These are phyloP conservation scores for Metschnikowia colocasiae DNA, from an alignment of 805 yeast genomes.

Conservation along the genomic window DNA sequence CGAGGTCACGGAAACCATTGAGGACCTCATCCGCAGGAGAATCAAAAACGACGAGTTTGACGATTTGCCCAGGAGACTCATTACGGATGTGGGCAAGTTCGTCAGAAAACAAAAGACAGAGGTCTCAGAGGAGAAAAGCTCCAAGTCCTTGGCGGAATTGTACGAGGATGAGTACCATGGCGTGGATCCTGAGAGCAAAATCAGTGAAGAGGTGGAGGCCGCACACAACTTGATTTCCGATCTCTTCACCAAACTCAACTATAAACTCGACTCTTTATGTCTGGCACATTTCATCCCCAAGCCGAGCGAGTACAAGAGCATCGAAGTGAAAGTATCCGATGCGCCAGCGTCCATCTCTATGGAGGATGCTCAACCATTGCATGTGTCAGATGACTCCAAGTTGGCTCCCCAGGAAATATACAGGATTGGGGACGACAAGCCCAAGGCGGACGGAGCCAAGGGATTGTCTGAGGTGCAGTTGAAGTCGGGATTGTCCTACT, in stretches of 20 bases:
- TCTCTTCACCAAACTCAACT: slow-evolving; percentile 57
- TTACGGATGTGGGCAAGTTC: slow-evolving; percentile 63
- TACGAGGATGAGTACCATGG: slow-evolving; percentile 80
- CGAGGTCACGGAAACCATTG: slow-evolving; percentile 81
- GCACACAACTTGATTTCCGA: slow-evolving; percentile 77
- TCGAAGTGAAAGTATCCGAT: slow-evolving; percentile 68
- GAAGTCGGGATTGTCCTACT: slow-evolving; percentile 73
- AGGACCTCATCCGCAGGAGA: slow-evolving; percentile 83
- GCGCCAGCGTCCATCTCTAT: slow-evolving; percentile 72
- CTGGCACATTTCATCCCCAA: slow-evolving; percentile 95
- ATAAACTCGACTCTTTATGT: slow-evolving; percentile 80
- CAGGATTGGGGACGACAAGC: slow-evolving; percentile 44
- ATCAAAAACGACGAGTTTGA: slow-evolving; percentile 74
- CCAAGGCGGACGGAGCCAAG: slow-evolving; percentile 26
- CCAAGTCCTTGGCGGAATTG: slow-evolving; percentile 84
- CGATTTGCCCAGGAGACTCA: slow-evolving; percentile 72
- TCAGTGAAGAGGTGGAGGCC: slow-evolving; percentile 59
- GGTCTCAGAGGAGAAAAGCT: slow-evolving; percentile 77
- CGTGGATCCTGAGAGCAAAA: slow-evolving; percentile 42
- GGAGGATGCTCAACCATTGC: slow-evolving; percentile 96
- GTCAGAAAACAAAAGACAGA: slow-evolving; percentile 48
- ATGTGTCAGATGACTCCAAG: slow-evolving; percentile 65
- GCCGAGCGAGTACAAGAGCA: slow-evolving; percentile 67
- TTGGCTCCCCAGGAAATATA: slow-evolving; percentile 96
- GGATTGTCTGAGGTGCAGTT: slow-evolving; percentile 57